Evolutionary conservation across 2,329 filamentous ascomycete genomes (phyloP).

Genomic region (Ophiostoma fasciatum): DNA sequence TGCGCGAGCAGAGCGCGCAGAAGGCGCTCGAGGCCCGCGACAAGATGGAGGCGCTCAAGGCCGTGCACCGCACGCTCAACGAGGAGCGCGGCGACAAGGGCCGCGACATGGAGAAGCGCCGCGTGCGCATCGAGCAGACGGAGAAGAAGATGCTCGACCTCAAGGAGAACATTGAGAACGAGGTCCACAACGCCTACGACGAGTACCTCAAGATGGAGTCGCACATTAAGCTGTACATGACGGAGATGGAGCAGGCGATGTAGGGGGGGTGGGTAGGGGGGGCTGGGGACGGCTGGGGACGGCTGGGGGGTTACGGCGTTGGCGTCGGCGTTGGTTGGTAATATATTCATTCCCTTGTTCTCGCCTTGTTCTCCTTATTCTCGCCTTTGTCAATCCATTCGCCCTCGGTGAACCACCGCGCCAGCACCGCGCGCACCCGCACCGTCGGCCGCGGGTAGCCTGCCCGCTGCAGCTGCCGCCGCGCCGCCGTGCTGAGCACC

Average conservation of each 20-base stretch:
- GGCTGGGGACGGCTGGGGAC: no score
- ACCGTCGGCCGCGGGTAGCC: constrained; percentile 7
- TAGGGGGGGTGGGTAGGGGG: constrained; percentile 14
- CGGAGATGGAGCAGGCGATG: constrained; percentile 92
- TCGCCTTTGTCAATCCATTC: constrained; percentile 6
- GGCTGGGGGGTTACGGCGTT: no score
- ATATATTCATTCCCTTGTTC: not conserved
- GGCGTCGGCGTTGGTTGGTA: no score
- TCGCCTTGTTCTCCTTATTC: constrained; percentile 6
- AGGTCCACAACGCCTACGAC: constrained; percentile 78
- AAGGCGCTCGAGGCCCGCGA: constrained; percentile 71
- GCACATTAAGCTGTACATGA: constrained; percentile 95
- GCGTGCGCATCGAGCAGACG: constrained; percentile 91
- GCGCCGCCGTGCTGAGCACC: constrained; percentile 27
- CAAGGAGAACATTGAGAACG: constrained; percentile 93
- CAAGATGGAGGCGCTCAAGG: constrained; percentile 80
- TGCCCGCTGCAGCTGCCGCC: constrained; percentile 9
- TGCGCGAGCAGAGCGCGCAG: constrained; percentile 64
- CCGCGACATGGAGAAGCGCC: constrained; percentile 79
- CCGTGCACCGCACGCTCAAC: constrained; percentile 63
- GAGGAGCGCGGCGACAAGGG: constrained; percentile 78
- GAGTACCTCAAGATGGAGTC: constrained; percentile 97
- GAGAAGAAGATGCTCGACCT: constrained; percentile 99
- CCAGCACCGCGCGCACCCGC: constrained; percentile 37
- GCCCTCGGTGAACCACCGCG: constrained; percentile 44